Evolutionary conservation across 2,329 filamentous ascomycete species (phyloP).

Genomic region (Sporothrix humicola): DNA sequence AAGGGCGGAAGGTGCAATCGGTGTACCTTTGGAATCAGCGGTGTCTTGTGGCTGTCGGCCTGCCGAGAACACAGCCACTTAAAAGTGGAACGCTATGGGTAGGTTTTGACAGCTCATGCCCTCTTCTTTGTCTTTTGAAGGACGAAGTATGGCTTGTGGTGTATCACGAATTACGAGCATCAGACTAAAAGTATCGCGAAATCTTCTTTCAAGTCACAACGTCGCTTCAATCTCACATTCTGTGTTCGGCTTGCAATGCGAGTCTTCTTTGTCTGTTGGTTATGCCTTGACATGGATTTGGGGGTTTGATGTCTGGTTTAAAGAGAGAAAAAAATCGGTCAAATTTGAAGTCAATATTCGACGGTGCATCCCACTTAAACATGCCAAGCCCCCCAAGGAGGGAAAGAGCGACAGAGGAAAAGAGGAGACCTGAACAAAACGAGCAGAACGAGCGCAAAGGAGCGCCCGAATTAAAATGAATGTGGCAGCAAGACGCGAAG

Average conservation of each 20-base stretch:
- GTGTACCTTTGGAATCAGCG: not conserved
- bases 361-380: constrained; percentile 20
- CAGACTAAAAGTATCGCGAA: not conserved
- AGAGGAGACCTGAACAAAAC: constrained; percentile 10
- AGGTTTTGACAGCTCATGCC: not conserved
- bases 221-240: not conserved
- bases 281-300: not conserved
- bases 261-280: not conserved
- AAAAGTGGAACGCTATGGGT: not conserved
- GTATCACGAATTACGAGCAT: not conserved
- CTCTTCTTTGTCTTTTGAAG: too few relatives aligned
- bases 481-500: constrained; percentile 1
- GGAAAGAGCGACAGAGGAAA: constrained; percentile 28
- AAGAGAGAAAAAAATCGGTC: not conserved
- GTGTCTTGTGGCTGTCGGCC: constrained; percentile 5
- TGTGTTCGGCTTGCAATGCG: not conserved
- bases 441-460: not conserved
- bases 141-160: not conserved
- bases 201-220: not conserved
- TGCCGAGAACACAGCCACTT: constrained; percentile 30
- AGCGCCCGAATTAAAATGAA: constrained; percentile 11
- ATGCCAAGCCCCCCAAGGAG: constrained; percentile 29
- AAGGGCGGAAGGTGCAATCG: not conserved
- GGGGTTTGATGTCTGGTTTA: not conserved
- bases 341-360: not conserved